Percentiles rank a stretch among this genome's conserved stretches.
phyloP scores from a whole-genome alignment of 176 grass and related monocot species.

The Avena atlantica region DNA sequence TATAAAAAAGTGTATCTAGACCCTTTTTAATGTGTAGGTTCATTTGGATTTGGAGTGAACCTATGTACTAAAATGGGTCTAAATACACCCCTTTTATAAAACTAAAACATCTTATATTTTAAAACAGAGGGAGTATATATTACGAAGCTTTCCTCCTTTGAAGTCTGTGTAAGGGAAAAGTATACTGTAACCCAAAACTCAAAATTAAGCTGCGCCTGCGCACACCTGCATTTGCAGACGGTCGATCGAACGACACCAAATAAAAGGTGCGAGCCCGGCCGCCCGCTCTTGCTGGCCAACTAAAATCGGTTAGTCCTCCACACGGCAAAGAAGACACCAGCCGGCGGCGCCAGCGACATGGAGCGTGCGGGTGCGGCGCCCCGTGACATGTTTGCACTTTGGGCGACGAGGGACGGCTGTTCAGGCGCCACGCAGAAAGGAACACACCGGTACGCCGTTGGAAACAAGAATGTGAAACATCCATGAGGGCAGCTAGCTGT shows the following conservation, averaged over 20 bases:
- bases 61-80: no score
- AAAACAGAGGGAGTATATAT: no score
- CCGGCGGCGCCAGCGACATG: neutral
- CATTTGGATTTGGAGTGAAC: no score
- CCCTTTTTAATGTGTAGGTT: no score
- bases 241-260: neutral
- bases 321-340: conserved; percentile 14
- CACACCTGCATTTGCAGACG: no score
- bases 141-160: neutral
- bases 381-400: neutral
- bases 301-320: conserved; percentile 28
- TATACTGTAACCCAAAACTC: no score
- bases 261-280: neutral
- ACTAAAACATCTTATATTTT: no score
- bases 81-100: no score
- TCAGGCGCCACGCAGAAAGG: conserved; percentile 36
- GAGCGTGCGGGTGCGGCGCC: conserved; percentile 9
- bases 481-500: neutral
- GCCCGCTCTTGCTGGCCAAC: conserved; percentile 12
- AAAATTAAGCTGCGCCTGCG: no score
- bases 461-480: conserved; percentile 10
- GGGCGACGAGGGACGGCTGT: neutral
- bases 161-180: neutral
- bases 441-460: neutral
- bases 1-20: no score